Evolutionary conservation across 441 rosid genomes (phyloP).

Genomic region (Breynia disticha): DNA sequence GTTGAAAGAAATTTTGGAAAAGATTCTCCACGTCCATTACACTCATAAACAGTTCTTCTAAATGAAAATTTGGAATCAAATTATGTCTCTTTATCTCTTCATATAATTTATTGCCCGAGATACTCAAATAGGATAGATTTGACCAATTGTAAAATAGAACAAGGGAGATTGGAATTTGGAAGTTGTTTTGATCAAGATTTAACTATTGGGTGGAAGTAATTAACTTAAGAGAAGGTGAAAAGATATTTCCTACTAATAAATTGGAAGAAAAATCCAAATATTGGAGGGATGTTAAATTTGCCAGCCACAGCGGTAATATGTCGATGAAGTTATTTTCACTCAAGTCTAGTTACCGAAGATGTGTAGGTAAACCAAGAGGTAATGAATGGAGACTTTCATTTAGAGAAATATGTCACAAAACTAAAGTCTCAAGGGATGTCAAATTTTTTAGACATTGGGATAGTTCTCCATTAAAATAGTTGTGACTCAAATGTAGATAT

Average conservation of each 20-base stretch:
- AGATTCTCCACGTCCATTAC: not conserved
- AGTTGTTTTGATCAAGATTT: not conserved
- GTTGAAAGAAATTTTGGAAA: constrained; percentile 20
- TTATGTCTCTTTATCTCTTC: not conserved
- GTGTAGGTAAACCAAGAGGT: too few species aligned
- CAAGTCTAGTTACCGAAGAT: constrained; percentile 9
- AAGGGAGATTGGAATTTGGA: too few species aligned
- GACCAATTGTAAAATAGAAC: constrained; percentile 20
- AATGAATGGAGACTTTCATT: too few species aligned
- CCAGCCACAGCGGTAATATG: constrained; percentile 10
- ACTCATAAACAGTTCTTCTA: not conserved
- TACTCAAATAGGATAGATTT: constrained; percentile 8
- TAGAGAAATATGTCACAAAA: too few species aligned
- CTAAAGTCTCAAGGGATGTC: too few species aligned
- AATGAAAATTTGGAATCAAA: constrained; percentile 11
- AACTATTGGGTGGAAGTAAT: constrained; percentile 7
- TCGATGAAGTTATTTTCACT: not conserved
- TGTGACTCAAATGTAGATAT: too few species aligned
- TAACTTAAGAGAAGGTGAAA: constrained; percentile 1
- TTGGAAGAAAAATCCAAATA: constrained; percentile 5
- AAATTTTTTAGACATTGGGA: too few species aligned
- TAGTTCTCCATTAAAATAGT: too few species aligned
- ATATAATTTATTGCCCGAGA: not conserved
- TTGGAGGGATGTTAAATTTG: constrained; percentile 17
- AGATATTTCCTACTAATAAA: constrained; percentile 10